Conservation (phyloP, 495 filamentous ascomycete species). For the Penicillium chermesinum region DNA sequence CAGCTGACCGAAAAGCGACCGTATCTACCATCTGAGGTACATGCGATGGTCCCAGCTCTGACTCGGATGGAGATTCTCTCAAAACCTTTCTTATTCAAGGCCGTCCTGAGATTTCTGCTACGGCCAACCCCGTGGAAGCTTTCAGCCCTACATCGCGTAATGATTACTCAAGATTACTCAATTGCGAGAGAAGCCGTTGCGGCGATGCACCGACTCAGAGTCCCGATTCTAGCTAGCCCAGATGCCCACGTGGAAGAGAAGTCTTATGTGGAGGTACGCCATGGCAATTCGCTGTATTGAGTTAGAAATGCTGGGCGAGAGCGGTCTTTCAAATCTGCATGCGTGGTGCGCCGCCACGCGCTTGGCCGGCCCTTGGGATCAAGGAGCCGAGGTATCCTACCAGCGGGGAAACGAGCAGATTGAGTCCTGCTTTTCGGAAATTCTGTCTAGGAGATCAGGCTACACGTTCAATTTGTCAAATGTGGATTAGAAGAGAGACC, state of each 20-base stretch:
- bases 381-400: slow-evolving; percentile 31
- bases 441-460: slow-evolving; percentile 34
- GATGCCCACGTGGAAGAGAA: slow-evolving; percentile 1
- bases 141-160: no score
- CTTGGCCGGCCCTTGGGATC: slow-evolving; percentile 30
- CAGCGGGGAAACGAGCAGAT: slow-evolving; percentile 33
- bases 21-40: not conserved
- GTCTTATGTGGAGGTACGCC: not conserved
- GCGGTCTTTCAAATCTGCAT: slow-evolving; percentile 12
- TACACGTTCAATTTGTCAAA: slow-evolving; percentile 23
- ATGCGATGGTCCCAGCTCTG: slow-evolving; percentile 1
- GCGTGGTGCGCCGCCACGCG: slow-evolving; percentile 24
- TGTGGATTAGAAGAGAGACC: slow-evolving; percentile 24
- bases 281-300: slow-evolving; percentile 3
- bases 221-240: slow-evolving; percentile 4
- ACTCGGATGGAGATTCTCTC: slow-evolving; percentile 1
- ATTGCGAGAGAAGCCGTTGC: not conserved
- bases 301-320: slow-evolving; percentile 2
- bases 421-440: slow-evolving; percentile 35
- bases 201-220: not conserved
- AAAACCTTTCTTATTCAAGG: not conserved
- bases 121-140: not conserved
- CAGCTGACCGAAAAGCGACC: not conserved
- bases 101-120: not conserved
- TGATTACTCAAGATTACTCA: no score